A percentile compares a stretch with the other conserved stretches of the same genome.
These are phyloP conservation scores for Hypoxylon rubiginosum DNA, from an alignment of 2,329 filamentous ascomycete genomes.

Conservation along the genomic window DNA sequence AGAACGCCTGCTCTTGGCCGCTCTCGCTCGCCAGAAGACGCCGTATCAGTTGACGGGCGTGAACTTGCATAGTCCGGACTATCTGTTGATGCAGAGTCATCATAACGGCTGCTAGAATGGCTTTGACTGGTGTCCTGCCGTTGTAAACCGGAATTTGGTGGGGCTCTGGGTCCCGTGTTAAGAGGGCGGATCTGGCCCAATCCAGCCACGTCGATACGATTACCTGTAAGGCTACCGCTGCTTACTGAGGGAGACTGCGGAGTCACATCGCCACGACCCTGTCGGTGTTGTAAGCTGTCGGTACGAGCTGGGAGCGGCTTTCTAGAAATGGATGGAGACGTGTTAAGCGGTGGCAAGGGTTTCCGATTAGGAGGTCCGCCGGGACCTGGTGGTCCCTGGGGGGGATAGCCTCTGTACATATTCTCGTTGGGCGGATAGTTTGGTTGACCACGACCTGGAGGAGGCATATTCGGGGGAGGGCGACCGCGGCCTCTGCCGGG, in stretches of 20 bases:
- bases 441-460: conserved; percentile 47
- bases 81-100: conserved; percentile 74
- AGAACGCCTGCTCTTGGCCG: conserved; percentile 83
- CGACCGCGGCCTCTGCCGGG: conserved; percentile 47
- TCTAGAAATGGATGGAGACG: conserved; percentile 60
- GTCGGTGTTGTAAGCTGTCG: conserved; percentile 54
- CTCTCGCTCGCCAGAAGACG: conserved; percentile 65
- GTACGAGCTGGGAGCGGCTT: conserved; percentile 65
- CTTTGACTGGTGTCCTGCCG: conserved; percentile 57
- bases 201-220: conserved; percentile 62
- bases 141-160: conserved; percentile 34
- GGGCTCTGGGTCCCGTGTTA: conserved; percentile 47
- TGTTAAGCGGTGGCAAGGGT: conserved; percentile 52
- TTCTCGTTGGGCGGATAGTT: conserved; percentile 47
- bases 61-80: conserved; percentile 86
- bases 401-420: conserved; percentile 46
- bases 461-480: conserved; percentile 48
- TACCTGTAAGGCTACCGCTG: conserved; percentile 56
- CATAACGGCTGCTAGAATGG: conserved; percentile 61
- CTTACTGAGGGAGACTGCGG: conserved; percentile 56
- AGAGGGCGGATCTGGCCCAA: conserved; percentile 61
- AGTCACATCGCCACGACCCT: conserved; percentile 56
- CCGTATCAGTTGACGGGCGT: conserved; percentile 64
- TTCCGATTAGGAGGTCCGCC: conserved; percentile 41
- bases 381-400: conserved; percentile 43